Evolutionary conservation across 2,329 filamentous ascomycete genomes (phyloP), one percentile per base, ranked within the genome.

Genomic region (Microdochium bolleyi): DNA sequence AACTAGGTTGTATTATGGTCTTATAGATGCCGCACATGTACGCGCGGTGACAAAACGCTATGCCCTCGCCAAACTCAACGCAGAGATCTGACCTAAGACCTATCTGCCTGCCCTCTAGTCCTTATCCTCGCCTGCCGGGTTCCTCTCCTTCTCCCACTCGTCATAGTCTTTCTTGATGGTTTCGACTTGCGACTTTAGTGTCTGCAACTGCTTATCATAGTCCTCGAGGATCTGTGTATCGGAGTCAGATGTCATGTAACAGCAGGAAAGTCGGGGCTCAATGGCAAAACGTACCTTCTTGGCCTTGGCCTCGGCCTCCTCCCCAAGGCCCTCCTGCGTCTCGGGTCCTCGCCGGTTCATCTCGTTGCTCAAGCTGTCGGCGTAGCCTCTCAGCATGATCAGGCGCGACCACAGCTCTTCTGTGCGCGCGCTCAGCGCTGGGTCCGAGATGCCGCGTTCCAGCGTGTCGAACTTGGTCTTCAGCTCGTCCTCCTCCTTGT

Each of bases 351-450:
- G 74, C 70, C 83, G 85, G 65, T 86, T 87, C 54, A 89, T 77
- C 72, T 94, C 88, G 60, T 81, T 82, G 63, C 86, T 85, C 60
- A 95, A 69, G 61, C 83, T 79, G 58, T 85, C 82, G 22, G 87
- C 85, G 58, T 89, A 83, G 56, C 88, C 87, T 57, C 87, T 77
- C 49, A 94, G 73, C 37, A 86, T 80, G 49, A 91, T 85, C 71
- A 94, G 80, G 48, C 89, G 76, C 58, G 88, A 90, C 89, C 89
- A 94, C 48, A 94, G 83, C 73, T 94, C 89, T 68, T 94, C 89
- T 64, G 89, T 85, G 58, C 88, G 76, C 2, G 88, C 88, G 37
- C 81, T 80, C 52, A 92, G 77, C 8, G 84, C 84, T 8, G 89
- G 89, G 62, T 94, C 89, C 57, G 84, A 83, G 25, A 90, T 81